Base-by-base conservation (phyloP, 306 rosid genomes). In the Sesbania bispinosa region DNA sequence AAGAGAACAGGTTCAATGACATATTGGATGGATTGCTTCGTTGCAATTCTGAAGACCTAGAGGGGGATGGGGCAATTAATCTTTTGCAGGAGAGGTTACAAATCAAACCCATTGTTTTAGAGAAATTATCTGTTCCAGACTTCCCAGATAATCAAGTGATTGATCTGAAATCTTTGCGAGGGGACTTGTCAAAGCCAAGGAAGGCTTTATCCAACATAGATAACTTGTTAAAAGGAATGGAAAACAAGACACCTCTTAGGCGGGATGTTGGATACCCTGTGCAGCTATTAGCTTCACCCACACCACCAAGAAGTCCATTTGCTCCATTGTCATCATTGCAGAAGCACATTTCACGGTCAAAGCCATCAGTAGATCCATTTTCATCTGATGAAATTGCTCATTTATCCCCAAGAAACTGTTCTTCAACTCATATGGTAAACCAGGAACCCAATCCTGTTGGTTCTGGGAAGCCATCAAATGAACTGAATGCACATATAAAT, bases 241-340 rank as follows among this genome's bases (percentile, higher is more conserved):
- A 66, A 32, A 33, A 48, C 33, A 78, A 58, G 79, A 87, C 89
- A 32, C 81, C 84, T 29, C 70, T 41, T 9, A 67, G 30, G 57
- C 72, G 14, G 65, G 71, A 74, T 21, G 64, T 62, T 47, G 89
- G 77, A 76, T 74, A 42, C 38, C 35, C 75, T 58, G 18, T 59
- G 46, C 77, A 62, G 80, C 79, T 72, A 29, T 62, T 76, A 68
- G 78, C 84, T 75, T 84, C 93, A 45, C 95, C 95, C 73, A 80
- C 88, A 45, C 89, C 91, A 57, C 86, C 92, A 63, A 89, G 74
- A 81, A 89, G 83, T 80, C 96, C 91, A 48, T 86, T 85, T 84
- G 85, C 93, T 62, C 53, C 79, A 6, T 47, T 82, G 30, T 53
- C 78, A 46, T 53, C 74, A 27, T 66, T 94, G 51, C 88, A 64